Percentiles rank a stretch among this genome's conserved stretches.
These are phyloP conservation scores for Phragmites australis DNA, from an alignment of 176 grass and related monocot genomes.

Conservation along the genomic window DNA sequence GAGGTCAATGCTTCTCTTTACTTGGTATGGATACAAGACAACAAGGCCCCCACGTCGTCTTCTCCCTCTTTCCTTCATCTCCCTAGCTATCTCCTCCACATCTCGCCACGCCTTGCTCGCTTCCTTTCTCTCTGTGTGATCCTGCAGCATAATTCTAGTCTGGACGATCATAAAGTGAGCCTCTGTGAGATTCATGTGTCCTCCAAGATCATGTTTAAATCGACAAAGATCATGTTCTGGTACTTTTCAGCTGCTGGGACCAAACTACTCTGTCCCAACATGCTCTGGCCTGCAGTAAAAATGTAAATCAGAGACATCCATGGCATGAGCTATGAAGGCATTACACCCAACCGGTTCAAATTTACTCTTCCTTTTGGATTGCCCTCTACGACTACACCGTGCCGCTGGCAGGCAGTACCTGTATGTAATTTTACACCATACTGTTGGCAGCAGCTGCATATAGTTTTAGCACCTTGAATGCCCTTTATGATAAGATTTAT, in stretches of 20 bases:
- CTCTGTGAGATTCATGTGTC: conserved; percentile 15
- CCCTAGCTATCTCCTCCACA: neutral
- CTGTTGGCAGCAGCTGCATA: conserved; percentile 41
- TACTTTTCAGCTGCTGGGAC: neutral
- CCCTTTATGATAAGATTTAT: conserved; percentile 53
- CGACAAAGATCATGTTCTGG: conserved; percentile 20
- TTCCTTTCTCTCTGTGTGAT: conserved; percentile 14
- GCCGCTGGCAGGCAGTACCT: conserved; percentile 32
- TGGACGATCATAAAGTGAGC: conserved; percentile 23
- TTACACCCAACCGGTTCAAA: neutral
- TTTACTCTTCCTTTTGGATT: neutral
- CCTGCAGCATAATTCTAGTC: conserved; percentile 35
- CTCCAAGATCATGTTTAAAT: conserved; percentile 33
- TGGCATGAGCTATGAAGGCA: neutral
- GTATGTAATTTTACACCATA: conserved; percentile 35
- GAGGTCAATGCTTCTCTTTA: conserved; percentile 69
- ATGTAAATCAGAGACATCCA: conserved; percentile 18
- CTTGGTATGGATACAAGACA: conserved; percentile 53
- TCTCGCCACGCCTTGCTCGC: neutral
- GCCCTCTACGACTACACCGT: conserved; percentile 7
- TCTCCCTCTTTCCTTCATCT: neutral
- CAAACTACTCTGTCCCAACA: neutral
- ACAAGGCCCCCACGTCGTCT: conserved; percentile 29
- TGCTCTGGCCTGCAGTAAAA: conserved; percentile 9
- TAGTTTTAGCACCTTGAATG: conserved; percentile 56